Conservation (phyloP, 768 basidiomycete species). For the Lyophyllum atratum region DNA sequence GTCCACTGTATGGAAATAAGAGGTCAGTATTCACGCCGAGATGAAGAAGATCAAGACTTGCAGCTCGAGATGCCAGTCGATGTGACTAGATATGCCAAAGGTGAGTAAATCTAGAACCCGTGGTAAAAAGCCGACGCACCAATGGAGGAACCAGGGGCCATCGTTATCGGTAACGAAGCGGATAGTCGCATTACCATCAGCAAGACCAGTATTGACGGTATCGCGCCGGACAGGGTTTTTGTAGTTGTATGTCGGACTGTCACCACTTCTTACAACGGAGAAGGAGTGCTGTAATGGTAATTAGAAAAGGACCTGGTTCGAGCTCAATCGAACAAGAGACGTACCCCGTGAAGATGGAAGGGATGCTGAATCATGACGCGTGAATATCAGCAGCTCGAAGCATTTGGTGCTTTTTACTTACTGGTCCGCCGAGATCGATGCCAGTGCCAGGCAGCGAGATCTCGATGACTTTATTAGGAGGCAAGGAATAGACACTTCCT, state of each 20-base stretch:
- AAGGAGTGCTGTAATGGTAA: constrained; percentile 37
- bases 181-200: constrained; percentile 40
- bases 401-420: constrained; percentile 18
- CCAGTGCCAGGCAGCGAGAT: constrained; percentile 33
- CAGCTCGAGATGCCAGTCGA: constrained; percentile 40
- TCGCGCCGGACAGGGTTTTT: constrained; percentile 34
- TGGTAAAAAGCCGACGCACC: constrained; percentile 33
- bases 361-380: constrained; percentile 34
- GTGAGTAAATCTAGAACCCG: background rate
- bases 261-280: constrained; percentile 41
- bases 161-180: constrained; percentile 61
- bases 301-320: background rate
- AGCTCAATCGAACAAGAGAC: constrained; percentile 11
- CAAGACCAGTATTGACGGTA: constrained; percentile 29
- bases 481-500: constrained; percentile 41
- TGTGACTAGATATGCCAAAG: constrained; percentile 21
- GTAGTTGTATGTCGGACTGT: constrained; percentile 39
- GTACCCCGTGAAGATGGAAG: constrained; percentile 50
- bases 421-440: constrained; percentile 30
- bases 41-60: constrained; percentile 18
- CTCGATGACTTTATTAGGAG: constrained; percentile 44
- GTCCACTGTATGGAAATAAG: constrained; percentile 9
- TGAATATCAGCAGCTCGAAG: background rate
- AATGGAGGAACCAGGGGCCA: constrained; percentile 42
- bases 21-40: background rate